Percentiles rank a stretch among this genome's conserved stretches.
Evolutionary conservation across 1,284 basidiomycete genomes (phyloP).

Genomic region (Pseudozyma sp.): DNA sequence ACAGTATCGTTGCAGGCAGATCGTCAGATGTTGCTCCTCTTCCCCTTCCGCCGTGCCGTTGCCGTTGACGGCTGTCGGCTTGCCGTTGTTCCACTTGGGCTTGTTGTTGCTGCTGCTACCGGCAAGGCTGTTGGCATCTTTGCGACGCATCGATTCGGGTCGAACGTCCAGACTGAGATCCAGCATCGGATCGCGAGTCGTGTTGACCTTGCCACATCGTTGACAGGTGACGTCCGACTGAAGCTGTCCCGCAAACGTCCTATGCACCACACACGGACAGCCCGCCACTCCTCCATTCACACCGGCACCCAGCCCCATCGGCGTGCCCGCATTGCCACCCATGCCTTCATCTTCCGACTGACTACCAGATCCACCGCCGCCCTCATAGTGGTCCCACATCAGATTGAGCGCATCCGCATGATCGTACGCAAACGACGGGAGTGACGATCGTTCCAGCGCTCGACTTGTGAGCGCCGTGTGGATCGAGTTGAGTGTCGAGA

Average conservation of each 20-base stretch:
- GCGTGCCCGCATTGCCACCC: constrained; percentile 13
- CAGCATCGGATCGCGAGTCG: constrained; percentile 87
- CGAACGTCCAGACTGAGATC: constrained; percentile 87
- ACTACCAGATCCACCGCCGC: constrained; percentile 25
- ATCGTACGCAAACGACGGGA: constrained; percentile 51
- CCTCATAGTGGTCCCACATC: constrained; percentile 54
- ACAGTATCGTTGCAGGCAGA: constrained; percentile 61
- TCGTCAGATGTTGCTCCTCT: constrained; percentile 56
- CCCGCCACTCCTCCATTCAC: constrained; percentile 37
- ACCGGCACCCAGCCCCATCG: constrained; percentile 5
- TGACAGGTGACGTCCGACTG: constrained; percentile 91
- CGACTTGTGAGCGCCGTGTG: constrained; percentile 57
- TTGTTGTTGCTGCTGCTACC: constrained; percentile 25
- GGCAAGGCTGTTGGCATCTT: constrained; percentile 1
- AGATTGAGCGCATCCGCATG: constrained; percentile 38
- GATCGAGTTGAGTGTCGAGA: constrained; percentile 64
- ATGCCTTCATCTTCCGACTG: constrained; percentile 47
- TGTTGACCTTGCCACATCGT: constrained; percentile 78
- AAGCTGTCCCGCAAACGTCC: constrained; percentile 86
- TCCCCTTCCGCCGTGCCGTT: constrained; percentile 19
- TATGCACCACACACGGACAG: constrained; percentile 92
- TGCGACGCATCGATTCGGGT: constrained; percentile 43
- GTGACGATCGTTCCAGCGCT: constrained; percentile 40
- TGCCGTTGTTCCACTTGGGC: constrained; percentile 15
- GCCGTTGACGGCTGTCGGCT: constrained; percentile 7